Evolutionary conservation across 108 stramenopile genomes (phyloP).

Genomic region (Aurantiochytrium sp.): DNA sequence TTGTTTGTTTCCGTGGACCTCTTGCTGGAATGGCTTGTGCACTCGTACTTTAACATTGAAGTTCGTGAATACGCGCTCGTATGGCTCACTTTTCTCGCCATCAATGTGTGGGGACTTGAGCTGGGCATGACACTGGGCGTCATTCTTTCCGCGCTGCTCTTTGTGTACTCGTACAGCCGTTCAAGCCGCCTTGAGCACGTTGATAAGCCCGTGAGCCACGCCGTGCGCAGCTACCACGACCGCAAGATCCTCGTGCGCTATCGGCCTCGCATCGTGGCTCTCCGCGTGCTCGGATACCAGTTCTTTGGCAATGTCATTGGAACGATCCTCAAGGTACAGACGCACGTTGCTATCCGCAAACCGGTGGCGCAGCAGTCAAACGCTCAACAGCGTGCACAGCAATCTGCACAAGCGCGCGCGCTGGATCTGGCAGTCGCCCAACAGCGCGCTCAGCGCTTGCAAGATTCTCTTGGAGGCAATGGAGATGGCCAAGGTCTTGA

Average conservation of each 20-base stretch:
- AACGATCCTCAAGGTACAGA: background rate
- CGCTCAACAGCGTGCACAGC: background rate
- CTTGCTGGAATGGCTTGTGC: conserved; percentile 86
- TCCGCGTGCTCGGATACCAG: background rate
- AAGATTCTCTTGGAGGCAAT: background rate
- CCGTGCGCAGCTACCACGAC: background rate
- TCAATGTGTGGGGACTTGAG: conserved; percentile 73
- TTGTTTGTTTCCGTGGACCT: conserved; percentile 82
- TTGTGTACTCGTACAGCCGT: conserved; percentile 21
- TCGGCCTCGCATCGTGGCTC: background rate
- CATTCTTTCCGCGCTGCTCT: conserved; percentile 12
- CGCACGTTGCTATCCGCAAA: background rate
- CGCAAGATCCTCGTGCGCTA: background rate
- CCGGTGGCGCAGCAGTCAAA: background rate
- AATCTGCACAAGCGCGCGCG: background rate
- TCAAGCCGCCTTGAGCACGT: background rate
- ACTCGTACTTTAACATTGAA: conserved; percentile 65
- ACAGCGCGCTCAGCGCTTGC: background rate
- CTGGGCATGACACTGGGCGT: conserved; percentile 74
- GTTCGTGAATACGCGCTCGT: conserved; percentile 67
- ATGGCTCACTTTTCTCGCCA: conserved; percentile 67
- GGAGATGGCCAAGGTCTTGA: too few relatives aligned
- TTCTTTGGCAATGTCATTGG: conserved; percentile 7
- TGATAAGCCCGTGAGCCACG: background rate
- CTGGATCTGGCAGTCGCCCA: background rate